Conservation (phyloP, 441 rosid species). For the Oxalis stricta region DNA sequence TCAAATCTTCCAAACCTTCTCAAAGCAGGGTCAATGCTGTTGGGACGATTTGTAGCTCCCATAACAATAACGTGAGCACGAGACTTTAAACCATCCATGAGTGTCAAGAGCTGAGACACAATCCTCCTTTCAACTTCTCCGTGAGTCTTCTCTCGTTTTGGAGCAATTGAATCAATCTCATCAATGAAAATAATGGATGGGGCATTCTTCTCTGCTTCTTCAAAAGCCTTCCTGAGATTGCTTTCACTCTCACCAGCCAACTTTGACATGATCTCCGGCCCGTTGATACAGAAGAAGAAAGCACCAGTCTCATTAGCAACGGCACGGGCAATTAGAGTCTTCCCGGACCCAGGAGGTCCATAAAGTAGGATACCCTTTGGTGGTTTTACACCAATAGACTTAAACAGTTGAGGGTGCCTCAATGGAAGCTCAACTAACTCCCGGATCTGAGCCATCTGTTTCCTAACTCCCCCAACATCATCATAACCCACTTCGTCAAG, state of each 20-base stretch:
- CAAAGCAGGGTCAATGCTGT: conserved; percentile 19
- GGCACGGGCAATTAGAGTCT: conserved; percentile 17
- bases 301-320: conserved; percentile 21
- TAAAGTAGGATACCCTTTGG: conserved; percentile 20
- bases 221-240: conserved; percentile 23
- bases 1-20: conserved; percentile 23
- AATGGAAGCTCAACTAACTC: conserved; percentile 21
- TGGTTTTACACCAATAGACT: conserved; percentile 20
- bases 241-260: conserved; percentile 24
- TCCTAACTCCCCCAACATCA: conserved; percentile 21
- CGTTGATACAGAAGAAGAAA: conserved; percentile 19
- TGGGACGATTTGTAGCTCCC: conserved; percentile 23
- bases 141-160: conserved; percentile 19
- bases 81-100: conserved; percentile 21
- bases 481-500: conserved; percentile 17
- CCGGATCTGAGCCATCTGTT: conserved; percentile 24
- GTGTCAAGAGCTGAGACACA: conserved; percentile 20
- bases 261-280: conserved; percentile 22
- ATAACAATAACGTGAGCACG: conserved; percentile 20
- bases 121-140: conserved; percentile 23
- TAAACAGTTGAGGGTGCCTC: conserved; percentile 19
- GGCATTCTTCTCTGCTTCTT: conserved; percentile 22
- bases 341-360: conserved; percentile 20
- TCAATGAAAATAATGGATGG: conserved; percentile 19
- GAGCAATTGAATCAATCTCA: conserved; percentile 21